Evolutionary conservation across 345 rosid species (phyloP), one percentile per base, ranked within the genome.

Genomic region (rapeseed (Brassica napus)): DNA sequence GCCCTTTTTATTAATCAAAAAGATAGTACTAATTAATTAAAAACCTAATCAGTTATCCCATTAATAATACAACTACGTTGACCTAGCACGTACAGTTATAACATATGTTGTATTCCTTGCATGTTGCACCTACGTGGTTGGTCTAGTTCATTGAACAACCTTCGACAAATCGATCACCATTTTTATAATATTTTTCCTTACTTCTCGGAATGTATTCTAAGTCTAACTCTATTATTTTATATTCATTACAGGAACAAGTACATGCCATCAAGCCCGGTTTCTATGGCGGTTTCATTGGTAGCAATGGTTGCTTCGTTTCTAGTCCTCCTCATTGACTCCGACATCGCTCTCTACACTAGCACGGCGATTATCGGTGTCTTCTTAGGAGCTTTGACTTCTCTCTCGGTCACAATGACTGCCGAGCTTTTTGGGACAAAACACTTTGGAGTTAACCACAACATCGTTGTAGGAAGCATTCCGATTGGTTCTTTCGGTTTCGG

Each of bases 401-500:
- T 92, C 14, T 67, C 98, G 0, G 95, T 90, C 5, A 68, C 94
- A 10, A 83, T 86, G 74, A 94, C 97, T 0, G 72, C 90, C 0
- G 95, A 94, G 74, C 86, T 94, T 9, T 94, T 94, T 52, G 98
- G 98, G 37, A 79, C 85, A 1, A 85, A 86, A 52, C 80, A 89
- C 35, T 92, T 94, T 63, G 77, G 92, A 4, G 87, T 94, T 14
- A 94, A 94, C 80, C 98, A 94, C 37, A 94, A 94, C 69, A 74
- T 94, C 0, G 82, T 94, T 52, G 93, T 94, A 1, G 85, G 87
- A 0, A 91, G 84, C 71, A 94, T 94, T 71, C 98, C 98, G 1
- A 47, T 94, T 2, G 98, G 98, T 1, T 91, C 98, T 15, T 90
- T 89, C 23, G 4, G 83, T 12, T 94, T 88, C 15, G 98, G 98